Base-by-base conservation (phyloP, 148 eudicot genomes). In the Vaccinium corymbosum region DNA sequence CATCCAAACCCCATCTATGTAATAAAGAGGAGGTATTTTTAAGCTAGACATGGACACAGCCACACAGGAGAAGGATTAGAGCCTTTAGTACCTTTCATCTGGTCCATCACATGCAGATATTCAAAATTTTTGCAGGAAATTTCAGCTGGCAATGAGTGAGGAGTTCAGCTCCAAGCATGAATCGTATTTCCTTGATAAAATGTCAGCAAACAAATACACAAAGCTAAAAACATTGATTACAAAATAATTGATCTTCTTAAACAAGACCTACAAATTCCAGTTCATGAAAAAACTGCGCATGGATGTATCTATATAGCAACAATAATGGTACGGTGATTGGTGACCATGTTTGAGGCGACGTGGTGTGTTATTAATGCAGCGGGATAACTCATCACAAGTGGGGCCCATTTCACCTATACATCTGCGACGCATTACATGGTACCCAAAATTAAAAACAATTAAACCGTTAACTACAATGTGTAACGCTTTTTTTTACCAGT, bases 111-210 rank as follows among this genome's bases (percentile, higher is more conserved):
- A 85, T 96, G 95, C 38, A 90, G 11, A 82, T 89, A 92, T 88
- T 94, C 98, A 77, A 84, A 91, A 53, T 91, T 96, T 35, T 62
- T n/a, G 97, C 98, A 15, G 98, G 99, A 83, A 92, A 93, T 90
- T 97, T 97, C 81, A 84, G 82, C 35, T 90, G 84, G 52, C 90
- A 94, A 86, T 94, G 97, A 29, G 92, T 91, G 42, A 94, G 97
- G 13, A 97, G 93, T 88, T 97, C 98, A 35, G 93, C 92, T 70
- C 99, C 98, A 29, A 3, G 90, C 89, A 97, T 87, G 87, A 94
- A 78, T n/a, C 99, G 97, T 86, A 93, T 93, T 86, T 98, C 99
- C 86, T 29, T 29, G 32, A 29, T 29, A 29, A 29, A 29, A 29
- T 29, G 32, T 29, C 32, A 29, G 38, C 46, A 78, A 53, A 8